Evolutionary conservation across 306 rosid genomes (phyloP).

Genomic region (Fragaria vesca): DNA sequence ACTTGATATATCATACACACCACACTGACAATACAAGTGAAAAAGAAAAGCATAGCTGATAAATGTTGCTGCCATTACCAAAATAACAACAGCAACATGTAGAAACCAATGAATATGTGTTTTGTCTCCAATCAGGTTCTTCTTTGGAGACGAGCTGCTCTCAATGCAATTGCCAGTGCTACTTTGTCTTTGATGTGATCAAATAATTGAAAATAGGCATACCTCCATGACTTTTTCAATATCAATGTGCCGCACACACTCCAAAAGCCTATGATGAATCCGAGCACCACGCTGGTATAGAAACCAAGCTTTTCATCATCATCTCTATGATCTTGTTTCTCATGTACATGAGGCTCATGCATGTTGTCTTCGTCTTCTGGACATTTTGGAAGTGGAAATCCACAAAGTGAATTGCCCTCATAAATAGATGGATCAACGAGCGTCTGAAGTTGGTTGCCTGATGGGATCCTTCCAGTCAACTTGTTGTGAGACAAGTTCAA

Average conservation of each 20-base stretch:
- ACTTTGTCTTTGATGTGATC: neutral
- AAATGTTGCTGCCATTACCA: neutral
- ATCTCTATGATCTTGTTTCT: neutral
- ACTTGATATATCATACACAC: neutral
- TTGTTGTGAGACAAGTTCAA: slow-evolving; percentile 10
- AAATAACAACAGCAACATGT: neutral
- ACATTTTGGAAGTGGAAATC: neutral
- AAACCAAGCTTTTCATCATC: neutral
- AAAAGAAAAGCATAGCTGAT: neutral
- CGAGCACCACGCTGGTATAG: neutral
- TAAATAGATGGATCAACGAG: neutral
- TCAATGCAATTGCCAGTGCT: neutral
- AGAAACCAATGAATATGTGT: neutral
- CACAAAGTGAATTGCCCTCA: neutral
- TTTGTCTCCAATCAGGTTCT: neutral
- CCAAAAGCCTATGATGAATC: neutral
- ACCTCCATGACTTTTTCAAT: slow-evolving; percentile 8
- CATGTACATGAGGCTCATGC: neutral
- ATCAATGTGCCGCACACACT: neutral
- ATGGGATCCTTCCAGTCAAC: neutral
- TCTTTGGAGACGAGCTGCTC: neutral
- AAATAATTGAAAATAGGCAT: neutral
- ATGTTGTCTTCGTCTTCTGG: neutral
- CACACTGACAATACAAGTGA: neutral
- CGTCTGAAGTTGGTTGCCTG: neutral